Evolutionary conservation across 1,284 basidiomycete genomes (phyloP).

Genomic region (Ustilago cynodontis): DNA sequence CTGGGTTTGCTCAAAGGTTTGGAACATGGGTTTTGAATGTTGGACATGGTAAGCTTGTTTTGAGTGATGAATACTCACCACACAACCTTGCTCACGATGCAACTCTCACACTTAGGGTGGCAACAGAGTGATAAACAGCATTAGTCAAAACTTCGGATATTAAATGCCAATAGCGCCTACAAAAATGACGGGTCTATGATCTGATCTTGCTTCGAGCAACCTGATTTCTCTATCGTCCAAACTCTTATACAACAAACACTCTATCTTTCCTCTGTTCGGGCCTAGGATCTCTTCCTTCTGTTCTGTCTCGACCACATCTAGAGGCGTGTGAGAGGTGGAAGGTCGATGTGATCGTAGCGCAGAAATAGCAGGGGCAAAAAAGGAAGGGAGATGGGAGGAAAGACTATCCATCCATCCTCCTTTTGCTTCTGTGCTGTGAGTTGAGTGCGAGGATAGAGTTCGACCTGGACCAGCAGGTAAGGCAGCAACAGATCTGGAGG

Average conservation of each 20-base stretch:
- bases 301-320: neutral
- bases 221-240: conserved; percentile 82
- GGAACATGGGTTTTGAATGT: too few relatives aligned
- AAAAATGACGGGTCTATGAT: conserved; percentile 77
- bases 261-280: conserved; percentile 53
- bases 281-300: conserved; percentile 32
- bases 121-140: neutral
- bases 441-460: neutral
- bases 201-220: conserved; percentile 74
- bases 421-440: neutral
- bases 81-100: too few relatives aligned
- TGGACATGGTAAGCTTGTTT: too few relatives aligned
- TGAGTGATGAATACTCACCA: too few relatives aligned
- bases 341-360: conserved; percentile 27
- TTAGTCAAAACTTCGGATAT: too few relatives aligned
- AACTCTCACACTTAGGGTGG: too few relatives aligned
- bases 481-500: conserved; percentile 5
- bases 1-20: too few relatives aligned
- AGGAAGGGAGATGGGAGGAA: conserved; percentile 47
- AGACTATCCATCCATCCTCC: conserved; percentile 48
- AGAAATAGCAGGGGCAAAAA: conserved; percentile 37
- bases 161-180: conserved; percentile 58
- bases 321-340: neutral
- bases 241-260: conserved; percentile 78
- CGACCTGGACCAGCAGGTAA: conserved; percentile 7